Evolutionary conservation across 192 early-diverging fungal species (phyloP).

Genomic region (Podila minutissima): DNA sequence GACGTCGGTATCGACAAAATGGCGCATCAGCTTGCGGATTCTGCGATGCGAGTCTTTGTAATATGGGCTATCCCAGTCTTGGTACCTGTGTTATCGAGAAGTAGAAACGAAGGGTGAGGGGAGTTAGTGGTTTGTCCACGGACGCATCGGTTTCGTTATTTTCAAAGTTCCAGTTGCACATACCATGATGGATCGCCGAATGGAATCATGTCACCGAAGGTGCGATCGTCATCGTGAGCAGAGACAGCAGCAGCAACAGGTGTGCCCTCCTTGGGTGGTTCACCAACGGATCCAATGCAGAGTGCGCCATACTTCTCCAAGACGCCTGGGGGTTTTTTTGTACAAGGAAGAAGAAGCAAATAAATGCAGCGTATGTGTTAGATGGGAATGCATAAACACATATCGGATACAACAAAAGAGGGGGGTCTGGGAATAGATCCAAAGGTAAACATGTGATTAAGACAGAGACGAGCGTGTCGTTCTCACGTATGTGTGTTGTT

Average conservation of each 20-base stretch:
- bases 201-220: constrained; percentile 79
- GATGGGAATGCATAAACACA: too few species aligned
- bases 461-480: not conserved
- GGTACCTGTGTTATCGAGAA: constrained; percentile 47
- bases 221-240: constrained; percentile 57
- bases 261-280: constrained; percentile 41
- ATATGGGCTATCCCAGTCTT: constrained; percentile 73
- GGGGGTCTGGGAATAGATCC: too few species aligned
- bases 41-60: constrained; percentile 81
- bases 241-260: constrained; percentile 28
- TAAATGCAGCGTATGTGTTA: too few species aligned
- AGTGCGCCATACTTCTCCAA: constrained; percentile 73
- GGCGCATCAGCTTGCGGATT: constrained; percentile 67
- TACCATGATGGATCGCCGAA: constrained; percentile 84
- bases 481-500: not conserved
- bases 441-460: too few species aligned
- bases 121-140: not conserved
- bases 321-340: constrained; percentile 33
- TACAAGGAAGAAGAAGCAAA: too few species aligned
- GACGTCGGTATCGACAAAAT: constrained; percentile 84
- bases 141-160: too few species aligned
- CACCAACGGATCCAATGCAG: constrained; percentile 71
- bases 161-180: constrained; percentile 33
- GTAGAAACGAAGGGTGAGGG: not conserved
- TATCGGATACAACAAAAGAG: too few species aligned